These are phyloP conservation scores for Diplosphaera chodatii DNA, from an alignment of 139 green algal species.

Conservation along the genomic window DNA sequence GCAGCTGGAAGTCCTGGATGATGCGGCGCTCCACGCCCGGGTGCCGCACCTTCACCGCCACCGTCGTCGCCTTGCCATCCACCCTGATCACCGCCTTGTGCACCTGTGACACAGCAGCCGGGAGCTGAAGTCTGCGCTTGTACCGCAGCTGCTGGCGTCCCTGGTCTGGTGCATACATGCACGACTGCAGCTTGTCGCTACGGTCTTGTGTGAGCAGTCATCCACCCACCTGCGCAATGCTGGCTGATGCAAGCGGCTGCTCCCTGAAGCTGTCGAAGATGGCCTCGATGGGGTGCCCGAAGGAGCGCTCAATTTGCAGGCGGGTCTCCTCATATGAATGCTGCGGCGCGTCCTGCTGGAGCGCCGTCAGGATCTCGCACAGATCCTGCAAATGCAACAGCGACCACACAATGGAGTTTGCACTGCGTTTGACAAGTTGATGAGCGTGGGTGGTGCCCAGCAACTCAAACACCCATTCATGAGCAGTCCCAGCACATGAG, in stretches of 20 bases:
- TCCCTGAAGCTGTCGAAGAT: conserved; percentile 84
- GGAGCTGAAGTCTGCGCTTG: no score
- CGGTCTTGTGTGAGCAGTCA: neutral
- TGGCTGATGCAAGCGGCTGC: conserved; percentile 79
- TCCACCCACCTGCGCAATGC: conserved; percentile 80
- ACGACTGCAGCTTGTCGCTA: no score
- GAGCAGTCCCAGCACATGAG: no score
- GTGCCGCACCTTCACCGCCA: conserved; percentile 87
- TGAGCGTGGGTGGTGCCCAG: no score
- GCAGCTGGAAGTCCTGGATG: conserved; percentile 81
- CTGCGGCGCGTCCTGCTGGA: conserved; percentile 72
- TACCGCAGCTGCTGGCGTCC: no score
- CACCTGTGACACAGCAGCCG: conserved; percentile 35
- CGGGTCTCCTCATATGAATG: conserved; percentile 53
- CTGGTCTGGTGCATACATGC: no score
- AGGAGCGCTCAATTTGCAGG: conserved; percentile 60
- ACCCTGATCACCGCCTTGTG: conserved; percentile 56
- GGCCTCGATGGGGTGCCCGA: conserved; percentile 57
- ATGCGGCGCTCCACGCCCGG: conserved; percentile 76
- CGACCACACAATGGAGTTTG: no score
- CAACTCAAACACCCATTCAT: no score
- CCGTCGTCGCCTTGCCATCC: conserved; percentile 16
- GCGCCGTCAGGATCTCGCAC: conserved; percentile 40
- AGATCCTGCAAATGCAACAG: conserved; percentile 34
- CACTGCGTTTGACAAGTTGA: no score